Evolutionary conservation across 768 basidiomycete species (phyloP).

Genomic region (Zangia roseola): DNA sequence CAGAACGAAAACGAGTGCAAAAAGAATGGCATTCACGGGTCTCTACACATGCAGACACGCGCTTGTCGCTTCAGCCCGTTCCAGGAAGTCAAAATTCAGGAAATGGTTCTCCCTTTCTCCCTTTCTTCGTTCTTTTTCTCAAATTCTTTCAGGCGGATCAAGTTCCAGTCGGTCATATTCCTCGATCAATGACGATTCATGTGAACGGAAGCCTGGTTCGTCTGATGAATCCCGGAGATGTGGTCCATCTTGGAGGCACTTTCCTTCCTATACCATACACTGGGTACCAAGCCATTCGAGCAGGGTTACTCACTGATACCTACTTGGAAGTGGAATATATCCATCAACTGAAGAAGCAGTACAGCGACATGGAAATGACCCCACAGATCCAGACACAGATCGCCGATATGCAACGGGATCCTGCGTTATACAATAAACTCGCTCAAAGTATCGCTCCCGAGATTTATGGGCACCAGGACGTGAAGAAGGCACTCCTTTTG

Average conservation of each 20-base stretch:
- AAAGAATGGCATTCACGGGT: constrained; percentile 83
- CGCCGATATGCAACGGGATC: constrained; percentile 65
- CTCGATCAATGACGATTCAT: constrained; percentile 97
- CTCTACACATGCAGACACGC: constrained; percentile 96
- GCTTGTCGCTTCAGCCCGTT: constrained; percentile 97
- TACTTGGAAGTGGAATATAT: constrained; percentile 92
- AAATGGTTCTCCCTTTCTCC: constrained; percentile 65
- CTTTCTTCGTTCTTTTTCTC: background rate
- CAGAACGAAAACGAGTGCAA: constrained; percentile 82
- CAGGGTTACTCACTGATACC: constrained; percentile 95
- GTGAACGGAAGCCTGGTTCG: constrained; percentile 88
- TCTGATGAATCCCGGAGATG: constrained; percentile 91
- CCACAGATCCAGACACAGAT: constrained; percentile 76
- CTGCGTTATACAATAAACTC: constrained; percentile 81
- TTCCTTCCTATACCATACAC: constrained; percentile 98
- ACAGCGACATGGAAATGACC: constrained; percentile 91
- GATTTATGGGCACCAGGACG: constrained; percentile 96
- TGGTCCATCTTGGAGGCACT: constrained; percentile 92
- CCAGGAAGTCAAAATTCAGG: constrained; percentile 98
- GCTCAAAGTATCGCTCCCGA: constrained; percentile 96
- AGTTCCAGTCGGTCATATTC: constrained; percentile 99
- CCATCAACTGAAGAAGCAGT: constrained; percentile 96
- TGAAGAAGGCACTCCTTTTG: constrained; percentile 93
- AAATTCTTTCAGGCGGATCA: constrained; percentile 75
- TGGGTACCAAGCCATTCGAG: constrained; percentile 94